Base-by-base conservation (phyloP, 1,139 yeast species). In the Debaryomyces psychrophilus region DNA sequence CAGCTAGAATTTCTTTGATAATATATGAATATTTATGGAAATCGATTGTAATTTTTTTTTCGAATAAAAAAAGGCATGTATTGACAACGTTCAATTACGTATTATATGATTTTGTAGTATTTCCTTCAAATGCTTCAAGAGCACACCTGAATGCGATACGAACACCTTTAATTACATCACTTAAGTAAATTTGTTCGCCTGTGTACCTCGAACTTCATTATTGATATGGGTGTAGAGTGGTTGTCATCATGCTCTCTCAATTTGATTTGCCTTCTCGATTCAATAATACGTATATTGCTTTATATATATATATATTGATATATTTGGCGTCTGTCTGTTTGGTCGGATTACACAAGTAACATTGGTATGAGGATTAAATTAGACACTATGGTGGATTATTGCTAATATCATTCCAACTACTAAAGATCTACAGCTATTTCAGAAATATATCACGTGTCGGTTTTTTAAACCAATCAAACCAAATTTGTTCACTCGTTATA, bases 391-490 rank as follows among this genome's bases (percentile, higher is more conserved):
- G 5, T 20, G 5, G 22, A 20, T 20, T 20, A 20, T 20, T 20
- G 4, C 22, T 20, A 20, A 20, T 20, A 20, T 20, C 22, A 20
- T 20, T 4, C 22, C 5, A 20, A 20, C 22, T 20, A 20, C 5
- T 5, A 20, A 5, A 20, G 5, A 5, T 20, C 8, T 12, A 12
- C 8, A 29, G 8, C 8, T 26, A 26, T 26, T 8, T 12, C n/a
- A 5, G 11, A 6, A 8, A 11, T 11, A 12, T 15, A 22, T 38
- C 41, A 38, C 34, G 41, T 38, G 41, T 2, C 6, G 8, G 5
- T 15, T 27, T 37, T 22, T 38, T 38, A 18, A 38, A 18, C 41
- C 41, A 38, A 38, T 38, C 41, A 38, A 27, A 38, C 41, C n/a
- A 18, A 27, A 28, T 28, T 38, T 28, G 41, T 38, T 38, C 41